phyloP scores from a whole-genome alignment of 1,284 basidiomycete species.

The Trametes pubescens region DNA sequence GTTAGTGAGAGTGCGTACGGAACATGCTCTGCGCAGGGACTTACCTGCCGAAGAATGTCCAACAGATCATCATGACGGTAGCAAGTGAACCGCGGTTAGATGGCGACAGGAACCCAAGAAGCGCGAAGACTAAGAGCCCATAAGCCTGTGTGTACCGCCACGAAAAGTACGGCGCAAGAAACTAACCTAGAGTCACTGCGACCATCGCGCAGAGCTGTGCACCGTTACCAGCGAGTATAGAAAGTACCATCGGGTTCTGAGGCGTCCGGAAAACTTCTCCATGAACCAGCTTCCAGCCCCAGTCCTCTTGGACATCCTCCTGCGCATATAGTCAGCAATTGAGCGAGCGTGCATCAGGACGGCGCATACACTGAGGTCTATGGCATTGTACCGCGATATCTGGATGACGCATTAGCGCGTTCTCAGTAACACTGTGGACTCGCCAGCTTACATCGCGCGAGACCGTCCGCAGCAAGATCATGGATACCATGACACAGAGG shows the following conservation, averaged over 20 bases:
- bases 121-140: conserved; percentile 77
- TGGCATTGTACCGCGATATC: conserved; percentile 96
- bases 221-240: conserved; percentile 91
- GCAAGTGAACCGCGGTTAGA: conserved; percentile 95
- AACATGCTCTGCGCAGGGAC: conserved; percentile 26
- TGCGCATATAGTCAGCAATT: conserved; percentile 43
- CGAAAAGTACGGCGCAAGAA: background rate
- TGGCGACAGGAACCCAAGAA: conserved; percentile 97
- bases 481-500: conserved; percentile 92
- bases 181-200: conserved; percentile 82
- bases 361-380: conserved; percentile 81
- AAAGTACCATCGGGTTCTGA: conserved; percentile 78
- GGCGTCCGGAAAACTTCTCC: conserved; percentile 96
- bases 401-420: conserved; percentile 47
- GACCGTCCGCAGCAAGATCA: conserved; percentile 89
- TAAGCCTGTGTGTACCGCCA: conserved; percentile 2
- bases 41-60: conserved; percentile 91
- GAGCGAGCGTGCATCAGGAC: conserved; percentile 13
- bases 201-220: conserved; percentile 92
- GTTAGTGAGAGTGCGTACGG: background rate
- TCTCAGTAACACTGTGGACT: conserved; percentile 50
- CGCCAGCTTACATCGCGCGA: conserved; percentile 81
- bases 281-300: conserved; percentile 97
- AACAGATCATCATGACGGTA: conserved; percentile 96
- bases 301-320: conserved; percentile 98